Base-by-base conservation (phyloP, 2,329 filamentous ascomycete species). In the Colletotrichum sansevieriae region DNA sequence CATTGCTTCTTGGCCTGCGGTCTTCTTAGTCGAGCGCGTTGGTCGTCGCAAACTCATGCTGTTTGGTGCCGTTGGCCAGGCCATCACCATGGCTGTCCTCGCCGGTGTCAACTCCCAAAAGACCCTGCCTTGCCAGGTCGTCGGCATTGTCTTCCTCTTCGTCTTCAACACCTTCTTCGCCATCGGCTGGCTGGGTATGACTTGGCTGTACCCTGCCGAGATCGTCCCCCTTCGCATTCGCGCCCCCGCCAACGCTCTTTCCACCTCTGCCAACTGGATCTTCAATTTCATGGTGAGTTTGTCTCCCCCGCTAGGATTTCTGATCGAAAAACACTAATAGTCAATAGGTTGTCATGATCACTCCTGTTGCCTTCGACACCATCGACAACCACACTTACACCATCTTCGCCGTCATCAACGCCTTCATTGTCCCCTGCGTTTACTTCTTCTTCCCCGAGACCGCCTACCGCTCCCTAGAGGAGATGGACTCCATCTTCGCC, bases 31-130 rank as follows among this genome's bases (percentile, higher is more conserved):
- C 43, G 90, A 92, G 77, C 85, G 87, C 2, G 87, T 90, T 3
- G 90, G 90, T 11, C 88, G 92, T 33, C 85, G 91, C 18, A 87
- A 87, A 74, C 85, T 94, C 69, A 93, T 94, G 90, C 79, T 94
- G 18, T 87, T 92, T 71, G 91, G 91, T 61, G 88, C 88, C 0
- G 79, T 86, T 33, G 89, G 75, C 85, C 89, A 90, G 81, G 88
- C 88, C 43, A 75, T 84, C 2, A 88, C 87, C 59, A 93, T 93
- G 91, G 85, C 89, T 2, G 83, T 93, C 43, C 81, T 89, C 43
- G 82, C 84, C 0, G 82, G 83, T 39, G 81, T 78, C 11, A 79
- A 80, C 63, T 78, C 79, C 4, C n/a, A 3, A 10, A 68, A 72
- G 1, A 71, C 75, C 0, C 75, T 68, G 7, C 61, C 69, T 0